Base-by-base conservation (phyloP, 257 asterid genomes). In the Solanum sparsipilum region DNA sequence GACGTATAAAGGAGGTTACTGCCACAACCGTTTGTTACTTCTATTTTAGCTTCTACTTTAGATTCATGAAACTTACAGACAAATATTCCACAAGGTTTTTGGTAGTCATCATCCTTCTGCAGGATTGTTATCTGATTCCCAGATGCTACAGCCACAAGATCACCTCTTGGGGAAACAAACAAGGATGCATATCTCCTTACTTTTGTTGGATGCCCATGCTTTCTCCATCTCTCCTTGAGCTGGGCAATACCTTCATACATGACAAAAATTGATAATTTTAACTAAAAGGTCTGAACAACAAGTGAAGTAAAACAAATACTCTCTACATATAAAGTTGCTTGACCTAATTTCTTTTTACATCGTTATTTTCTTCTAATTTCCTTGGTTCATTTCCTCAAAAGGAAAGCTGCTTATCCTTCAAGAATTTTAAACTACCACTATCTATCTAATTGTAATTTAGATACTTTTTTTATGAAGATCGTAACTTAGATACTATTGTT, bases 211-310 rank as follows among this genome's bases (percentile, higher is more conserved):
- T 90, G 91, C 89, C 90, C 91, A 88, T 90, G 88, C 83, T 87
- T 92, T 78, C 92, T 91, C 99, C 98, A 96, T 90, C 93, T 96
- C 89, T 94, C 99, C 92, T 93, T 96, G 81, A 96, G 92, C 88
- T 90, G 95, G 67, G 91, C 83, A 88, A 96, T 88, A 71, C 96
- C 99, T 96, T 89, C 92, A 89, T 15, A 74, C 58, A 87, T 58
- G 86, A 63, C 41, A 87, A 73, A 87, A 82, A 86, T 52, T 41
- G 78, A 48, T 73, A 71, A 13, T 32, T 39, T 31, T 46, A 63
- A 36, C 44, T 46, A 87, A 79, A 44, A 84, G 63, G 73, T 38
- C 29, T 36, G 44, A 41, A 78, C 35, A 60, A 79, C 39, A 63
- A 73, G 84, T 27, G 16, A 74, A 56, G 29, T 74, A 20, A 87